Conservation (phyloP, 108 stramenopile genomes). For the Cylindrotheca closterium region DNA sequence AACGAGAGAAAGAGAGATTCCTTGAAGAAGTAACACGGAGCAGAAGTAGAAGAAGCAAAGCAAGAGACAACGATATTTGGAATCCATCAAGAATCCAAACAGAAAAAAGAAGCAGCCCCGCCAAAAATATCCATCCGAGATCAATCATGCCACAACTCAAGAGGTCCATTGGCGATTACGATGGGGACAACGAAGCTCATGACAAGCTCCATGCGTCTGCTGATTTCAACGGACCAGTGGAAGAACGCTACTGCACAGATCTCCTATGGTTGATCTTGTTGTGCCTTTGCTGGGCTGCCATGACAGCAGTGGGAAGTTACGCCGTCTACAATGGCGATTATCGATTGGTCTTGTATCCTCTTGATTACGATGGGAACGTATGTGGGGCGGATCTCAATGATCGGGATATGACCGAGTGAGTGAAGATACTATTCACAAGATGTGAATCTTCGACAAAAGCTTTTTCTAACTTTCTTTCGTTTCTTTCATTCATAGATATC, state of each 20-base stretch:
- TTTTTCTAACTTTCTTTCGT: too few species aligned
- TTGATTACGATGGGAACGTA: constrained; percentile 79
- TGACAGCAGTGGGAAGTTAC: constrained; percentile 66
- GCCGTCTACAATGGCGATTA: constrained; percentile 58
- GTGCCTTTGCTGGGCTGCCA: constrained; percentile 52
- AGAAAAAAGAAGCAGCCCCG: too few species aligned
- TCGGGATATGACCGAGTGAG: constrained; percentile 34
- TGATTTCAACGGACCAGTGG: constrained; percentile 71
- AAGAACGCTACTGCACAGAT: constrained; percentile 69
- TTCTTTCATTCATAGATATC: constrained; percentile 36
- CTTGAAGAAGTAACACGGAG: too few species aligned
- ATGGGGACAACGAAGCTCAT: constrained; percentile 31
- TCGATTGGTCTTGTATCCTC: constrained; percentile 60
- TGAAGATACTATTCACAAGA: too few species aligned
- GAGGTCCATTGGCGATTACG: constrained; percentile 10
- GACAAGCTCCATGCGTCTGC: constrained; percentile 59
- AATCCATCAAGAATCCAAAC: too few species aligned
- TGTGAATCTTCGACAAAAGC: too few species aligned
- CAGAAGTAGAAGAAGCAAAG: too few species aligned
- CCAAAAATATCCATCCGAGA: too few species aligned
- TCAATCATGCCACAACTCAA: too few species aligned
- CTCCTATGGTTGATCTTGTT: constrained; percentile 33
- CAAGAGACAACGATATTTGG: too few species aligned
- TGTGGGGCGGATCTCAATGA: constrained; percentile 63
- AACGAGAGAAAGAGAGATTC: too few species aligned